Evolutionary conservation across 1,284 basidiomycete species (phyloP), one percentile per base, ranked within the genome.

Genomic region (Ustilago hordei): DNA sequence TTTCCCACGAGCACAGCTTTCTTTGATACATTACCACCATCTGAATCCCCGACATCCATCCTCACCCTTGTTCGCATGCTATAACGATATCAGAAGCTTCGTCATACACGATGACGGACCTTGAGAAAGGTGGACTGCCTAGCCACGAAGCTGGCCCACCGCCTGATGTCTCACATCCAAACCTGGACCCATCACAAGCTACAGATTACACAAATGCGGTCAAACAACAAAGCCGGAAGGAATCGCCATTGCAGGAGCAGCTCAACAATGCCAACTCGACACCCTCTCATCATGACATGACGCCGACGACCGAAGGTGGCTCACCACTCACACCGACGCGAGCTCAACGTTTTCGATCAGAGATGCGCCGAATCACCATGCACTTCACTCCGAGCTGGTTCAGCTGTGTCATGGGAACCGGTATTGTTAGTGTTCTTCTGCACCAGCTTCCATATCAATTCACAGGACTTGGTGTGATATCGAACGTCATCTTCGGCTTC

Each of bases 401-500:
- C 61, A 65, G 57, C 39, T 69, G 80, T 19, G 77, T 53, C 34
- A 82, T 89, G 88, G 88, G 88, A 0, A 88, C 88, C 0, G 88
- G 88, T 9, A 88, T 89, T 72, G 75, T 85, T 2, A 86, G 87
- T 0, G 87, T 88, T 47, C 73, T 89, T 4, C 82, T 89, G 2
- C 83, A 88, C 71, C 85, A 87, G 68, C 79, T 88, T 28, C 88
- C 88, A 0, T 89, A 88, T 72, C 82, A 84, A 17, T 88, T 87
- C 39, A 53, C 55, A 4, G 88, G 88, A 67, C 81, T 89, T 1
- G 68, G 83, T 39, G 76, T 76, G 41, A 80, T 88, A 59, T 86
- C 86, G 15, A 79, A 83, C 19, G 86, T 89, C 39, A 88, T 93
- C 79, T 92, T 93, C 83, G 89, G 91, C 73, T 86, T 93, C 64